Percentiles rank a stretch among this genome's conserved stretches.
Conservation (phyloP, 2,329 filamentous ascomycete genomes). For the Trichoderma pleuroti region DNA sequence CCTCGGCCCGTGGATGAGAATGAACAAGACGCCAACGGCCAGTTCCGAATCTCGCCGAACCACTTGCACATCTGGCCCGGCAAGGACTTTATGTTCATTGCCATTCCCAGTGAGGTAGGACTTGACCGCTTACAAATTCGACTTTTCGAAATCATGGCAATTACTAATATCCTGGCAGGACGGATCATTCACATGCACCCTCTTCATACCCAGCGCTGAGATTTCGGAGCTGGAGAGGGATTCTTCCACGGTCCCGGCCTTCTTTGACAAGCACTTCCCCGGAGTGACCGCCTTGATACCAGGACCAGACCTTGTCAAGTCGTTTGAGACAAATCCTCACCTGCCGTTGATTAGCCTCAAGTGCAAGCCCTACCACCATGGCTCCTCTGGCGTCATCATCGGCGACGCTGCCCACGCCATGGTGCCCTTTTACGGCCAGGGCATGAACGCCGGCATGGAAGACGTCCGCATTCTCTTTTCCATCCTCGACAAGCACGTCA, state of each 20-base stretch:
- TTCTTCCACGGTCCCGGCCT: conserved; percentile 58
- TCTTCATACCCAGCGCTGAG: conserved; percentile 74
- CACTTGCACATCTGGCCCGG: conserved; percentile 98
- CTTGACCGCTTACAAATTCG: conserved; percentile 20
- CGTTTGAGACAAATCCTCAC: conserved; percentile 81
- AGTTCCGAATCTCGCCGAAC: conserved; percentile 81
- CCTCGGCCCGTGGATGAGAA: conserved; percentile 38
- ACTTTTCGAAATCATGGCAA: not conserved
- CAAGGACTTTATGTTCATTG: conserved; percentile 96
- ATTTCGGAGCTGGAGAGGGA: conserved; percentile 66
- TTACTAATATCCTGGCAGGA: conserved; percentile 48
- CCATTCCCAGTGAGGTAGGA: conserved; percentile 69
- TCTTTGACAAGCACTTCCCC: conserved; percentile 82
- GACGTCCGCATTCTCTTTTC: conserved; percentile 87
- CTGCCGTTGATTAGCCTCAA: conserved; percentile 92
- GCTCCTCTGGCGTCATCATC: conserved; percentile 73
- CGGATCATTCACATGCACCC: conserved; percentile 89
- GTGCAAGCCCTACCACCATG: conserved; percentile 82
- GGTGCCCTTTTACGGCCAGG: conserved; percentile 97
- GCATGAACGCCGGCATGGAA: conserved; percentile 95
- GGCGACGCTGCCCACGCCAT: conserved; percentile 97
- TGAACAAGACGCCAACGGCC: conserved; percentile 34
- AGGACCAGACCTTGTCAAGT: conserved; percentile 62
- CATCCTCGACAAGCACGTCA: conserved; percentile 66
- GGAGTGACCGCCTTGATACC: conserved; percentile 74